Evolutionary conservation across 768 basidiomycete species (phyloP).

Genomic region (Macrocybe gigantea): DNA sequence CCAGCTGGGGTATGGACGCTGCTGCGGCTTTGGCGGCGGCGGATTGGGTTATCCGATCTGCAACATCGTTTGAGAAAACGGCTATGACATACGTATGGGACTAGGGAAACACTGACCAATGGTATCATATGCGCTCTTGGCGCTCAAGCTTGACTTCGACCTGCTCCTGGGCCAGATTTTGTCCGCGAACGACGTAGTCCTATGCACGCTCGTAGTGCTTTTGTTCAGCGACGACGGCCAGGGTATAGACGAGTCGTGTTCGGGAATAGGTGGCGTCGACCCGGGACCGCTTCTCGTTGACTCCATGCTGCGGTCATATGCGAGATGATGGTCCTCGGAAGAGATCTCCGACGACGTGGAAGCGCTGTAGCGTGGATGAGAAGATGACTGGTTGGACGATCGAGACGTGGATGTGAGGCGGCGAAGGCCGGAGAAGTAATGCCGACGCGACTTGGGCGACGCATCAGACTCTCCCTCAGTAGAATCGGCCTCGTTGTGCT

Average conservation of each 20-base stretch:
- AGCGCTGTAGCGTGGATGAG: slow-evolving; percentile 51
- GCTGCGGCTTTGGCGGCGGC: slow-evolving; percentile 13
- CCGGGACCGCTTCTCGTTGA: slow-evolving; percentile 21
- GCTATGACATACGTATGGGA: too few relatives aligned
- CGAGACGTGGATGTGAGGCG: slow-evolving; percentile 39
- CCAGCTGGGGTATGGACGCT: slow-evolving; percentile 12
- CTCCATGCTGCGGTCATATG: slow-evolving; percentile 15
- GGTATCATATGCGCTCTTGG: too few relatives aligned
- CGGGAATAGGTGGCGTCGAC: slow-evolving; percentile 35
- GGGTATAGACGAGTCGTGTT: neutral
- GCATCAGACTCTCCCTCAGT: slow-evolving; percentile 30
- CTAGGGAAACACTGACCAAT: too few relatives aligned
- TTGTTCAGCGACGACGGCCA: slow-evolving; percentile 44
- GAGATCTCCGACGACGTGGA: slow-evolving; percentile 57
- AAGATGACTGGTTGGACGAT: slow-evolving; percentile 25
- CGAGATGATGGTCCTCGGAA: slow-evolving; percentile 47
- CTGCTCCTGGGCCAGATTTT: slow-evolving; percentile 28
- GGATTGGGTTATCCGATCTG: neutral
- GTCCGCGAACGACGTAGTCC: slow-evolving; percentile 56
- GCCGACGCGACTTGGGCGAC: slow-evolving; percentile 46
- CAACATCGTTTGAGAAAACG: too few relatives aligned
- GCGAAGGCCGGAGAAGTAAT: slow-evolving; percentile 45
- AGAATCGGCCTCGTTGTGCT: neutral
- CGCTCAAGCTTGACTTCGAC: too few relatives aligned
- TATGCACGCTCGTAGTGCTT: slow-evolving; percentile 31